Evolutionary conservation across 2,329 filamentous ascomycete species (phyloP), one percentile per base, ranked within the genome.

Genomic region (Claviceps maximensis): DNA sequence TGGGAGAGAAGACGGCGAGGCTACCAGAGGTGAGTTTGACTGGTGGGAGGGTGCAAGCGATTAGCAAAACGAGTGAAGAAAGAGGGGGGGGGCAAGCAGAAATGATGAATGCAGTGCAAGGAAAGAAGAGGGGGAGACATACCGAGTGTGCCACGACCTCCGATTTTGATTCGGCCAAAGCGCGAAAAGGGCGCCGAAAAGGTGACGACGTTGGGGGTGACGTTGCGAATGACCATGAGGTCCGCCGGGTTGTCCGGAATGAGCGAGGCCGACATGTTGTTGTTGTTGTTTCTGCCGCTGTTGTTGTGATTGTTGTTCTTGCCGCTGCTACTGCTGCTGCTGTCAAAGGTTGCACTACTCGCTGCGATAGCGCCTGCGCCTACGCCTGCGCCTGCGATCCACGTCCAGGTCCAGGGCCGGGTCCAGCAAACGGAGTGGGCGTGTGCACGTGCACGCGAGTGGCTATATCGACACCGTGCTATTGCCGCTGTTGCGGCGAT

Each of bases 1-100:
- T 87, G 19, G 93, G 93, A 0, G 89, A 95, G 78, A 96, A 96
- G 66, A 96, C 83, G 59, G 89, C 87, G 42, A 97, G 80, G 47
- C 79, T 74, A 53, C 89, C 89, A 10, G 83, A 84, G 54, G 81
- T 78, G 60, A 98, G 80, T 60, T 83, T 86, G 55, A 95, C 89
- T 89, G 58, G 19, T 9, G 25, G 27, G 45, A 17, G 10, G 17
- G 15, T 31, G n/a, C n/a, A n/a, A n/a, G n/a, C n/a, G 9, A 17
- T 47, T 13, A 47, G 33, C 12, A 21, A 47, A 29, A 15, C 42
- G 21, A 10, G 25, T 6, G 2, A n/a, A n/a, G 27, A 31, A 13
- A 25, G 5, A 13, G n/a, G 44, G 19, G 45, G 5, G 13, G n/a
- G 44, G 15, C 8, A n/a, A 4, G 8, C 8, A 6, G 42, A 27